Conservation (phyloP, 352 stramenopile species). For the Pythium vanterpoolii region DNA sequence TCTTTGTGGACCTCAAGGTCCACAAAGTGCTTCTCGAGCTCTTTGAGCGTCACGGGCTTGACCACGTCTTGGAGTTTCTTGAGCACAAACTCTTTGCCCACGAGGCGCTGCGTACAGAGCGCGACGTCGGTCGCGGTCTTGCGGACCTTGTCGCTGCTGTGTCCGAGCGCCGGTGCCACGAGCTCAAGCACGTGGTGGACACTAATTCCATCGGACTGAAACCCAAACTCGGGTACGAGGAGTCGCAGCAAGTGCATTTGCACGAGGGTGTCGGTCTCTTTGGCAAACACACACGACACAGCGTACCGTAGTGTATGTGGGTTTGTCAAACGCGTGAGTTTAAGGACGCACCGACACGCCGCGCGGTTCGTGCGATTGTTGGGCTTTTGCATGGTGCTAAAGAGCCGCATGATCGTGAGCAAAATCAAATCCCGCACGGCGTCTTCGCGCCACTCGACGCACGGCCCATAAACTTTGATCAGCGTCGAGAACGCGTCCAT, state of each 20-base stretch:
- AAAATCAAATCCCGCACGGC: slow-evolving; percentile 59
- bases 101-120: slow-evolving; percentile 65
- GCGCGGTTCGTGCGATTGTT: slow-evolving; percentile 73
- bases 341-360: slow-evolving; percentile 72
- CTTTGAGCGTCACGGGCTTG: slow-evolving; percentile 73
- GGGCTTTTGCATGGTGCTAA: slow-evolving; percentile 71
- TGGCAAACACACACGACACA: slow-evolving; percentile 68
- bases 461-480: slow-evolving; percentile 71
- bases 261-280: slow-evolving; percentile 63
- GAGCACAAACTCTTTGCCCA: slow-evolving; percentile 71
- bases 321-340: slow-evolving; percentile 62
- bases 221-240: slow-evolving; percentile 74
- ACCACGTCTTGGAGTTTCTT: slow-evolving; percentile 59
- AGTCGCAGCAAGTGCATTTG: slow-evolving; percentile 82
- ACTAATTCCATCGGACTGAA: slow-evolving; percentile 67
- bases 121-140: slow-evolving; percentile 76
- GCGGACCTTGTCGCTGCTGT: slow-evolving; percentile 71
- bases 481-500: slow-evolving; percentile 69
- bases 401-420: slow-evolving; percentile 57
- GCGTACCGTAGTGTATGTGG: slow-evolving; percentile 68
- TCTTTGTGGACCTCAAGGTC: slow-evolving; percentile 40
- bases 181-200: slow-evolving; percentile 44
- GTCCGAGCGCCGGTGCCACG: slow-evolving; percentile 42
- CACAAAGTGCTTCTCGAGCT: slow-evolving; percentile 84
- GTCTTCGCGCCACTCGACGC: slow-evolving; percentile 69